Evolutionary conservation across 805 yeast genomes (phyloP).

Genomic region (Cyberlindnera xishuangbannaensis): DNA sequence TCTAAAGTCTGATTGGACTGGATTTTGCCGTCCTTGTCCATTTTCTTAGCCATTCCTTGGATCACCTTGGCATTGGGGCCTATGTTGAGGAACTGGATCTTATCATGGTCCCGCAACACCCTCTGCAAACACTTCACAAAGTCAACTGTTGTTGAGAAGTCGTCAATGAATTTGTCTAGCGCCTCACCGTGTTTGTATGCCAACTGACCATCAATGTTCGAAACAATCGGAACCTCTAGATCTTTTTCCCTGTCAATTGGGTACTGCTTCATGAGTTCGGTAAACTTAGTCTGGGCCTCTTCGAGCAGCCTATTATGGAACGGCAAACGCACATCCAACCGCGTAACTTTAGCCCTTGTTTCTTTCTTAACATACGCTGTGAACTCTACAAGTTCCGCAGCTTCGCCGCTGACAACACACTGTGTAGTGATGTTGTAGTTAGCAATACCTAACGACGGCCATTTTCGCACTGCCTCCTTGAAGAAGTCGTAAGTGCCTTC

Average conservation of each 20-base stretch:
- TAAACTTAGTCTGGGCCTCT: constrained; percentile 27
- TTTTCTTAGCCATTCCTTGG: constrained; percentile 14
- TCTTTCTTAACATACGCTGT: constrained; percentile 16
- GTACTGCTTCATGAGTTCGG: constrained; percentile 10
- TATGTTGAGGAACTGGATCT: constrained; percentile 14
- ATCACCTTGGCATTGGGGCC: constrained; percentile 24
- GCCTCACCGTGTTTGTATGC: constrained; percentile 23
- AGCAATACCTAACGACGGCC: constrained; percentile 30
- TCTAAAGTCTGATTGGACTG: constrained; percentile 6
- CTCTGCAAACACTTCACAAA: constrained; percentile 34
- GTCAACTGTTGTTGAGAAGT: constrained; percentile 39
- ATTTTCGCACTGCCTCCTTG: constrained; percentile 5
- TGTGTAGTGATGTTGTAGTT: constrained; percentile 37
- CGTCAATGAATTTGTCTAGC: constrained; percentile 30
- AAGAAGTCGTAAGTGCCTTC: constrained; percentile 3
- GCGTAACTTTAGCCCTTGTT: constrained; percentile 24
- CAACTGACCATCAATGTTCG: constrained; percentile 32
- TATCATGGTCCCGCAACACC: constrained; percentile 1
- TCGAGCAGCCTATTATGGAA: constrained; percentile 37
- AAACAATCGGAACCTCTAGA: constrained; percentile 31
- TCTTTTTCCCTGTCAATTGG: constrained; percentile 10
- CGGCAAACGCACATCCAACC: constrained; percentile 37
- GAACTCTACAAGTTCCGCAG: constrained; percentile 10
- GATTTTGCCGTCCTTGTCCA: constrained; percentile 7
- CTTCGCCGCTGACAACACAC: constrained; percentile 36